These are phyloP conservation scores for Arabis hirsuta DNA, from an alignment of 345 rosid species.

Conservation along the genomic window DNA sequence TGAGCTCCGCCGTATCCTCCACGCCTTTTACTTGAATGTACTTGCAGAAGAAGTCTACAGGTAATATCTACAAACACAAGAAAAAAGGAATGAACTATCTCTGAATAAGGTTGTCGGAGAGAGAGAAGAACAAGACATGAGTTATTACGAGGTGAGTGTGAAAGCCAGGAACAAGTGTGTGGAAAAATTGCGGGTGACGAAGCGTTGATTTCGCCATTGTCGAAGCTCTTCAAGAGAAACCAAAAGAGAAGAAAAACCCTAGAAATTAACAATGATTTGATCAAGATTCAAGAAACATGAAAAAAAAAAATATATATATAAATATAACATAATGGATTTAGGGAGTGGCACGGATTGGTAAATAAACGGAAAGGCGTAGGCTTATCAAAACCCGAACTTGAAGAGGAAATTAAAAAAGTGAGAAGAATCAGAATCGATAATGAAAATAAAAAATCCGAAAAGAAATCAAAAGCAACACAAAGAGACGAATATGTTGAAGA, in stretches of 20 bases:
- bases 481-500: too few relatives aligned
- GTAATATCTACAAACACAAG: slow-evolving; percentile 25
- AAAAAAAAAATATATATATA: too few relatives aligned
- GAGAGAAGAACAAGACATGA: not conserved
- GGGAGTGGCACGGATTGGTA: not conserved
- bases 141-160: slow-evolving; percentile 27
- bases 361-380: too few relatives aligned
- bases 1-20: not conserved
- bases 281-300: too few relatives aligned
- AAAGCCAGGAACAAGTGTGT: slow-evolving; percentile 2
- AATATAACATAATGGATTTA: not conserved
- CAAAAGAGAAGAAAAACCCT: not conserved
- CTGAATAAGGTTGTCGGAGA: not conserved
- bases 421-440: too few relatives aligned
- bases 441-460: too few relatives aligned
- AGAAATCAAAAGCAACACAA: too few relatives aligned
- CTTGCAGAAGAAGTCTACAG: slow-evolving; percentile 24
- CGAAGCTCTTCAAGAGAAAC: too few relatives aligned
- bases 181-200: slow-evolving; percentile 25
- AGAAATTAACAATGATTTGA: too few relatives aligned
- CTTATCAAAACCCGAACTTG: too few relatives aligned
- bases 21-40: not conserved
- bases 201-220: not conserved
- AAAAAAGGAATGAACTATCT: not conserved
- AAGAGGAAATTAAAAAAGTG: too few relatives aligned